A percentile compares a stretch with the other conserved stretches of the same genome.
Conservation (phyloP, 2,329 filamentous ascomycete species). For the Boeremia exigua region DNA sequence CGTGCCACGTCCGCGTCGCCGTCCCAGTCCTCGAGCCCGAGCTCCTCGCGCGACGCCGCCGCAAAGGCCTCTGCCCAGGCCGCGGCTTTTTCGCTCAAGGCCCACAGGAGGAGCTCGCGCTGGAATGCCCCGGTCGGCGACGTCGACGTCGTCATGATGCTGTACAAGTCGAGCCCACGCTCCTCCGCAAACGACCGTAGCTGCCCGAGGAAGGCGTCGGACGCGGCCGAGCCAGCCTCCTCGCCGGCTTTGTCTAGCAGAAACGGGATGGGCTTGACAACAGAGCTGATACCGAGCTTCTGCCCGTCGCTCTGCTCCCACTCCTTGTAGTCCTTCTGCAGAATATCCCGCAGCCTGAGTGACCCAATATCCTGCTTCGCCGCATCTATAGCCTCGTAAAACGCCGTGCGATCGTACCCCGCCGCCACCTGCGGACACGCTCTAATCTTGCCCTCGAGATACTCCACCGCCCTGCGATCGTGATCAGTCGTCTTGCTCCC, state of each 20-base stretch:
- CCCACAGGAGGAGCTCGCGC: conserved; percentile 73
- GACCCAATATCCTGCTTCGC: conserved; percentile 72
- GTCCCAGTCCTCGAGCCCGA: conserved; percentile 64
- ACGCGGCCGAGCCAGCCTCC: conserved; percentile 33
- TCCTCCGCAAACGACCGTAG: conserved; percentile 63
- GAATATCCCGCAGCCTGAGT: conserved; percentile 68
- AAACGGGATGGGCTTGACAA: conserved; percentile 68
- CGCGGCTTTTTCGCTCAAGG: conserved; percentile 57
- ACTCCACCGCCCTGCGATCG: conserved; percentile 64
- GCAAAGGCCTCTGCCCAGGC: conserved; percentile 63
- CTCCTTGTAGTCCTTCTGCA: conserved; percentile 85
- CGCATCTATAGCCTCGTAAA: conserved; percentile 64
- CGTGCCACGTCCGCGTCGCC: conserved; percentile 55
- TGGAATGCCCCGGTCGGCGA: conserved; percentile 61
- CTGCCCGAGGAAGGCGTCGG: conserved; percentile 55
- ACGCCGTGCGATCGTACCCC: conserved; percentile 60
- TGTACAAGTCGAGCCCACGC: conserved; percentile 65
- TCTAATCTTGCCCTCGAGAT: conserved; percentile 64
- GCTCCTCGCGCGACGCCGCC: conserved; percentile 50
- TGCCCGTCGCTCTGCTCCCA: conserved; percentile 62
- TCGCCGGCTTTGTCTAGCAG: conserved; percentile 62
- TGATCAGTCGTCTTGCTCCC: conserved; percentile 67
- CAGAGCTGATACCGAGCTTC: conserved; percentile 70
- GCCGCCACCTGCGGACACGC: conserved; percentile 41
- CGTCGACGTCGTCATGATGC: conserved; percentile 72